phyloP scores from a whole-genome alignment of 768 basidiomycete species.

The Amanita brunnescens region DNA sequence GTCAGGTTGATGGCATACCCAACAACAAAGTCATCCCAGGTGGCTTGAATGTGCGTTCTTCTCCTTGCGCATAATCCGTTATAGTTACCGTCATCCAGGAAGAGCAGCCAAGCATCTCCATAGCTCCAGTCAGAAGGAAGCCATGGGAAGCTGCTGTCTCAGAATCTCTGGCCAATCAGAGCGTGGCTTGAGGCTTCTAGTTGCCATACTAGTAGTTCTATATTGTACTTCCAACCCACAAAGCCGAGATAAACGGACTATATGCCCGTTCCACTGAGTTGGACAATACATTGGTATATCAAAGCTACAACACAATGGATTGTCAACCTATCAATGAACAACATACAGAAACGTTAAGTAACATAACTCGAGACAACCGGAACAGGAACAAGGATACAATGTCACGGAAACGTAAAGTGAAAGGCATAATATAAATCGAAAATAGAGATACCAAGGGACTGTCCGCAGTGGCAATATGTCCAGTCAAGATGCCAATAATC shows the following conservation, averaged over 20 bases:
- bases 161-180: not conserved
- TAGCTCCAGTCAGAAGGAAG: conserved; percentile 42
- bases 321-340: not conserved
- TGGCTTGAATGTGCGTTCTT: conserved; percentile 47
- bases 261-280: not conserved
- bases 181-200: not conserved
- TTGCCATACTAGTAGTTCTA: not conserved
- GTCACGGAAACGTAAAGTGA: not conserved
- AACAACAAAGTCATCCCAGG: conserved; percentile 70
- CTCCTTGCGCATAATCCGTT: conserved; percentile 4
- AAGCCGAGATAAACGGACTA: not conserved
- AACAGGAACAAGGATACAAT: conserved; percentile 1
- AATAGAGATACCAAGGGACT: not conserved
- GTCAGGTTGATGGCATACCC: conserved; percentile 64
- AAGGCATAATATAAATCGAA: not conserved
- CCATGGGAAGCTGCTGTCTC: conserved; percentile 49
- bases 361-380: not conserved
- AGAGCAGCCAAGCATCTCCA: conserved; percentile 49
- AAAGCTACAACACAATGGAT: not conserved
- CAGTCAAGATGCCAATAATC: not conserved
- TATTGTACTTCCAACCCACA: too few relatives aligned
- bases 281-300: not conserved
- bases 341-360: not conserved
- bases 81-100: conserved; percentile 26
- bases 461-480: not conserved